Percentiles rank a stretch among this genome's conserved stretches.
phyloP scores from a whole-genome alignment of 176 grass and related monocot genomes.

The Puya raimondii region DNA sequence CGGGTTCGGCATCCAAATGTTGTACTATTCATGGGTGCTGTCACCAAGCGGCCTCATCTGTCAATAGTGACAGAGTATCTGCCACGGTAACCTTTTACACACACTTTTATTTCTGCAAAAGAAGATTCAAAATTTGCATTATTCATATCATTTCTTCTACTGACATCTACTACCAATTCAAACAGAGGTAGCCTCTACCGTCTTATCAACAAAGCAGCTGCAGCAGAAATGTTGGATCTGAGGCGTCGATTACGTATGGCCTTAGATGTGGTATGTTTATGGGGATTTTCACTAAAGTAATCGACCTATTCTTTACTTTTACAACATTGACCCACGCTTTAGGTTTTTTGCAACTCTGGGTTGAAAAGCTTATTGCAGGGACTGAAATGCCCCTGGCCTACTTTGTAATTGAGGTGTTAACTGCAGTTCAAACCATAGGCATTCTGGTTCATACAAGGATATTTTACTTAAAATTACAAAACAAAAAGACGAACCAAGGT shows the following conservation, averaged over 20 bases:
- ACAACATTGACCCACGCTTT: too few relatives aligned
- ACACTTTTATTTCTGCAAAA: neutral
- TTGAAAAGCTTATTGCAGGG: too few relatives aligned
- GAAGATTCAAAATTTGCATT: too few relatives aligned
- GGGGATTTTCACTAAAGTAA: too few relatives aligned
- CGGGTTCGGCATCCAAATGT: conserved; percentile 84
- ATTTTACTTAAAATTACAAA: too few relatives aligned
- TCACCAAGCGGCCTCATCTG: conserved; percentile 69
- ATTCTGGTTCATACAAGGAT: too few relatives aligned
- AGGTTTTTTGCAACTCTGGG: too few relatives aligned
- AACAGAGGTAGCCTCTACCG: conserved; percentile 85
- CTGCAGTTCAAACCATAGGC: too few relatives aligned
- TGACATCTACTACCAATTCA: neutral
- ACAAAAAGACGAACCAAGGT: too few relatives aligned
- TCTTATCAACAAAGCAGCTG: conserved; percentile 60
- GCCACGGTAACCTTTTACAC: conserved; percentile 39
- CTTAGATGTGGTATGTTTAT: conserved; percentile 67
- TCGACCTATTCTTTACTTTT: too few relatives aligned
- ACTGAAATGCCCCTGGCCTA: too few relatives aligned
- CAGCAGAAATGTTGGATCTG: conserved; percentile 65
- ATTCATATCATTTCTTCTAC: neutral
- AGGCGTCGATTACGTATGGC: conserved; percentile 74
- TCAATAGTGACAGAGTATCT: conserved; percentile 95
- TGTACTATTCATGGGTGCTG: conserved; percentile 90
- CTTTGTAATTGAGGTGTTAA: too few relatives aligned